Evolutionary conservation across 352 stramenopile genomes (phyloP).

Genomic region (Pseudoperonospora humuli): DNA sequence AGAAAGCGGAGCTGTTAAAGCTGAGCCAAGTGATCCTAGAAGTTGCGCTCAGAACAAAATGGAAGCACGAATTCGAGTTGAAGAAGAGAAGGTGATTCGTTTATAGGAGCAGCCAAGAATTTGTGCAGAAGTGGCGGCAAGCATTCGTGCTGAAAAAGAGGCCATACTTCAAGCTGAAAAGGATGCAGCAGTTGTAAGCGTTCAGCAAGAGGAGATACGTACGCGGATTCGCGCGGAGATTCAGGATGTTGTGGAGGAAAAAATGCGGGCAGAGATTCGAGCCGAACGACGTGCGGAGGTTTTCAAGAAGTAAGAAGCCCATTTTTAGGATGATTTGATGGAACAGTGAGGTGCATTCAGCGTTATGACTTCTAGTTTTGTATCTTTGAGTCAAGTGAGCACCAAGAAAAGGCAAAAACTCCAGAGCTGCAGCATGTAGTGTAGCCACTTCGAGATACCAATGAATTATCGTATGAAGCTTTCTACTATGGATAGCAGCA

Average conservation of each 20-base stretch:
- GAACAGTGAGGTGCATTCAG: no score
- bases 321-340: no score
- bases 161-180: neutral
- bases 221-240: constrained; percentile 6
- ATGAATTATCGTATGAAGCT: no score
- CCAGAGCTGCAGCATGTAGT: no score
- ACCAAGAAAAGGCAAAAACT: no score
- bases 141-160: neutral
- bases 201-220: constrained; percentile 2
- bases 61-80: constrained; percentile 7
- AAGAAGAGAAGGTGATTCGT: constrained; percentile 9
- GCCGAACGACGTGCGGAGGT: constrained; percentile 4
- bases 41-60: neutral
- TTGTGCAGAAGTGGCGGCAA: constrained; percentile 4
- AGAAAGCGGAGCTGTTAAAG: neutral
- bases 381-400: no score
- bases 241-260: constrained; percentile 1
- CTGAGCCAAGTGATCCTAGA: neutral
- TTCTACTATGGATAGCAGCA: no score
- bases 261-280: constrained; percentile 10
- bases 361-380: no score
- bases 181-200: neutral
- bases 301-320: neutral
- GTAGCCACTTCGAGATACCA: no score
- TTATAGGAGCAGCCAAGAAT: constrained; percentile 1